Base-by-base conservation (phyloP, 495 filamentous ascomycete species). In the Aspergillus leporis region DNA sequence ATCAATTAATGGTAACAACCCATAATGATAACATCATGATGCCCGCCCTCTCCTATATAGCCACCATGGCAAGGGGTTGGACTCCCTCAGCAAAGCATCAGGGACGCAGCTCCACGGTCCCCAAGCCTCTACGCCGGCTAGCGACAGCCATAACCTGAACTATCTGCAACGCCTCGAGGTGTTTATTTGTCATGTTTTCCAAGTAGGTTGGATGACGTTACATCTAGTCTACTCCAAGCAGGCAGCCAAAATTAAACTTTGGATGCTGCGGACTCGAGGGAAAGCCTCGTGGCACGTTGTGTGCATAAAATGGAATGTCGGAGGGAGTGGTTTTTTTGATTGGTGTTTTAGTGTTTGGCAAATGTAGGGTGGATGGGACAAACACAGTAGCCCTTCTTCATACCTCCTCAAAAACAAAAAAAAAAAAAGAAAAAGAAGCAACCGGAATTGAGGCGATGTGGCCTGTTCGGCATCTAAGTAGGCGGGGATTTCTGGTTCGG, bases 371-470 rank as follows among this genome's bases (percentile, higher is more conserved):
- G 25, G 25, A n/a, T n/a, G n/a, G n/a, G n/a, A 28, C 25, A 28
- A 6, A 28, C 25, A 28, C 25, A 28, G 25, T 40, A 9, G 2
- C 16, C 16, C 10, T 40, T 40, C 16, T 40, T 40, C 16, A 13
- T 40, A 13, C 16, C 10, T 40, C 16, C 16, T 40, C 10, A 40
- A 3, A 40, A 40, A n/a, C n/a, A n/a, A n/a, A n/a, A n/a, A n/a
- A n/a, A n/a, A n/a, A n/a, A n/a, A n/a, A n/a, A n/a, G n/a, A n/a
- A n/a, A n/a, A n/a, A n/a, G n/a, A 18, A 53, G 45, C 22, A n/a
- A 56, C 47, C 56, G 43, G 43, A 47, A 23, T 47, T 47, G 56
- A 56, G 64, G 64, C 62, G 67, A 69, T 64, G 67, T 69, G 67
- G 67, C 67, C 67, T 69, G 67, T 69, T 69, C 67, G 45, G 36